phyloP scores from a whole-genome alignment of 192 early-diverging fungal genomes.

The Lunasporangiospora selenospora region DNA sequence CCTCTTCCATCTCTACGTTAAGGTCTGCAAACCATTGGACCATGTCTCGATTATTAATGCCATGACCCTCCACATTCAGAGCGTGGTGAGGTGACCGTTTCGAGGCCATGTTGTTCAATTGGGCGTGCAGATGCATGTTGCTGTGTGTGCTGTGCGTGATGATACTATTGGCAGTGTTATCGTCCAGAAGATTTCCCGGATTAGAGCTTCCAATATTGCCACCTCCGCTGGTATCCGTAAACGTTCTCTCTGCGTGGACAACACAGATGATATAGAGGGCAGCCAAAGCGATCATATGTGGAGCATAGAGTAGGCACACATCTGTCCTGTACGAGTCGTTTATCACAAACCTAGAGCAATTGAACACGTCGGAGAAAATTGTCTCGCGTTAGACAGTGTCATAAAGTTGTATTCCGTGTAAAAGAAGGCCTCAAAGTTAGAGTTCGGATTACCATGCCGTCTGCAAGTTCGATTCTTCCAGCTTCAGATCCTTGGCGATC shows the following conservation, averaged over 20 bases:
- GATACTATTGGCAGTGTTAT: not conserved
- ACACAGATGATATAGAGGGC: constrained; percentile 76
- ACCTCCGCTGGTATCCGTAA: constrained; percentile 11
- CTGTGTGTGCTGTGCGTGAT: constrained; percentile 20
- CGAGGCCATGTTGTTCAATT: constrained; percentile 26
- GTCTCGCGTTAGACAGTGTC: too few species aligned
- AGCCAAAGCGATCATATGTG: constrained; percentile 87
- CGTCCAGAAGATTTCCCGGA: too few species aligned
- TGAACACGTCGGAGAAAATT: too few species aligned
- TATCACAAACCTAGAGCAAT: constrained; percentile 67
- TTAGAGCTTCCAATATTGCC: too few species aligned
- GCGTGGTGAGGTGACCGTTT: constrained; percentile 10
- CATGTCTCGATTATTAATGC: constrained; percentile 63
- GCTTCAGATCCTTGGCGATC: constrained; percentile 57
- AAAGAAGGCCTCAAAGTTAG: too few species aligned
- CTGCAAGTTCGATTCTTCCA: constrained; percentile 61
- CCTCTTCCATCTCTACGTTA: constrained; percentile 81
- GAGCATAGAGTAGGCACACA: constrained; percentile 83
- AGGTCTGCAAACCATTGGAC: constrained; percentile 82
- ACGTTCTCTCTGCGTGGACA: constrained; percentile 48
- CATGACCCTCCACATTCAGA: constrained; percentile 26
- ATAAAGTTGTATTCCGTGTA: too few species aligned
- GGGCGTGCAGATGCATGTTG: constrained; percentile 26
- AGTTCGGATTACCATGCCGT: constrained; percentile 62
- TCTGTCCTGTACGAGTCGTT: constrained; percentile 89